Evolutionary conservation across 306 rosid species (phyloP).

Genomic region (Casuarina equisetifolia): DNA sequence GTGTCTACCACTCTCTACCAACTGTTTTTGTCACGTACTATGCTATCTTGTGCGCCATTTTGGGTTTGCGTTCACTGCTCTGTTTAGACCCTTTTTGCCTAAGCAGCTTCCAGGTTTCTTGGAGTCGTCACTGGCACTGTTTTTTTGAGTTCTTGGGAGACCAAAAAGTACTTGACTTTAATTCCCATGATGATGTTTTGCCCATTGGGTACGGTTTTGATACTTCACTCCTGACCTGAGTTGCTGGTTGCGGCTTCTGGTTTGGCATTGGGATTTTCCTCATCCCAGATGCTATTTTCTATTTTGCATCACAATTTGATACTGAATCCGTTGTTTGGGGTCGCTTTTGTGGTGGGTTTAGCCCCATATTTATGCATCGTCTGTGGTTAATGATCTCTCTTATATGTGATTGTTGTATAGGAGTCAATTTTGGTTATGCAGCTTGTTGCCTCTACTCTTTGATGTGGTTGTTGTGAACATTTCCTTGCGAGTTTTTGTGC

Average conservation of each 20-base stretch:
- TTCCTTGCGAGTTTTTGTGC: neutral
- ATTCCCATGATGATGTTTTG: neutral
- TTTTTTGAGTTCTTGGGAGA: neutral
- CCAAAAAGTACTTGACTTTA: neutral
- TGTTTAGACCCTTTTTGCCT: neutral
- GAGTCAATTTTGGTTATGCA: neutral
- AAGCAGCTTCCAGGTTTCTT: neutral
- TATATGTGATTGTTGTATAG: neutral
- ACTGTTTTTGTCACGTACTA: neutral
- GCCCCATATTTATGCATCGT: neutral
- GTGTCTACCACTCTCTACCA: neutral
- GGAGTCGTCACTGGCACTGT: neutral
- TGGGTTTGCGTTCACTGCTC: neutral
- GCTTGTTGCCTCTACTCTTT: neutral
- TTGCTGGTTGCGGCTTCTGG: neutral
- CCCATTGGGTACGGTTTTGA: neutral
- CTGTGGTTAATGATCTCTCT: neutral
- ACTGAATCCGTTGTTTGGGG: neutral
- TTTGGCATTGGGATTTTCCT: neutral
- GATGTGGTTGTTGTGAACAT: neutral
- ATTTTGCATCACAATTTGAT: neutral
- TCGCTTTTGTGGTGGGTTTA: neutral
- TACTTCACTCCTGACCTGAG: neutral
- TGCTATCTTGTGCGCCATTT: neutral
- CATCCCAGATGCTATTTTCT: neutral